Evolutionary conservation across 2,329 filamentous ascomycete genomes (phyloP).

Genomic region (Colletotrichum karsti): DNA sequence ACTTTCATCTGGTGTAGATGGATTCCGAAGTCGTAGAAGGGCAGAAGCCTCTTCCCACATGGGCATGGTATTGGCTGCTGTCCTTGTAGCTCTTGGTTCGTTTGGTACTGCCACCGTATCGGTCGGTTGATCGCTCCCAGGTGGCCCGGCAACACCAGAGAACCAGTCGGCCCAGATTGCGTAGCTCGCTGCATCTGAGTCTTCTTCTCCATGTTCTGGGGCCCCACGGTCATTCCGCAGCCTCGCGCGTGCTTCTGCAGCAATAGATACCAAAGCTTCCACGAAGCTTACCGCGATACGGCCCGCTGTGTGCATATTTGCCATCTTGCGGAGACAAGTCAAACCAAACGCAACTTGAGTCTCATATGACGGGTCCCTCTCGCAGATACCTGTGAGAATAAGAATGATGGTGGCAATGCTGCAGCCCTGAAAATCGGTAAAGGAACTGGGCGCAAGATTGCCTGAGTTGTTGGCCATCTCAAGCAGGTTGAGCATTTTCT

Average conservation of each 20-base stretch:
- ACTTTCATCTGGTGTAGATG: no score
- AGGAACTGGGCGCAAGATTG: conserved; percentile 43
- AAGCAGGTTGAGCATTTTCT: conserved; percentile 40
- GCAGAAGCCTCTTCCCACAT: conserved; percentile 14
- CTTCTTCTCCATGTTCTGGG: neutral
- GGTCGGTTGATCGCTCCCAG: no score
- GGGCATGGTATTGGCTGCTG: no score
- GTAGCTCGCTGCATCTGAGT: conserved; percentile 24
- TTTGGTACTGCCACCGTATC: no score
- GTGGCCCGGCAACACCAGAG: neutral
- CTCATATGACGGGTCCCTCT: conserved; percentile 40
- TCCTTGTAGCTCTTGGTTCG: no score
- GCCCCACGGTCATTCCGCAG: neutral
- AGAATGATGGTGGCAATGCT: conserved; percentile 46
- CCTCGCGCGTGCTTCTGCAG: conserved; percentile 32
- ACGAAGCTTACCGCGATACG: conserved; percentile 33
- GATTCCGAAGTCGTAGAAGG: neutral
- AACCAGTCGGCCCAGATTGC: conserved; percentile 33
- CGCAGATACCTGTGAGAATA: conserved; percentile 41
- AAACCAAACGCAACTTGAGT: conserved; percentile 38
- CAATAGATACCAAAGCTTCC: conserved; percentile 33
- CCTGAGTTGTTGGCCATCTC: conserved; percentile 35
- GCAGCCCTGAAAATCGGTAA: conserved; percentile 48
- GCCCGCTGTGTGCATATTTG: conserved; percentile 38
- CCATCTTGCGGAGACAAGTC: conserved; percentile 41